Evolutionary conservation across 2,329 filamentous ascomycete species (phyloP).

Genomic region (Cladosporium velox): DNA sequence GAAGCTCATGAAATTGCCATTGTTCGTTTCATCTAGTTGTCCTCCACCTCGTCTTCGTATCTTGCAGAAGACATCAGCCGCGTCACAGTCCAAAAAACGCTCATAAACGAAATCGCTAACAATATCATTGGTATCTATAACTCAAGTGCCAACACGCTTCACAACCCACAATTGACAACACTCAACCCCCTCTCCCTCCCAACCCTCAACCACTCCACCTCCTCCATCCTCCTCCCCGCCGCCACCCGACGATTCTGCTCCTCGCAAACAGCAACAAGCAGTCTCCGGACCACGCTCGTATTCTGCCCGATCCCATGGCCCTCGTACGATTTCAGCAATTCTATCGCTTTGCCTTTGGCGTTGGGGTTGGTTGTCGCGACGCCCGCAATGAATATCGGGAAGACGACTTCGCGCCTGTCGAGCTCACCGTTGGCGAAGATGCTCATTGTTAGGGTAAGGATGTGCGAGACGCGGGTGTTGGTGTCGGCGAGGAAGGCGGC

Average conservation of each 20-base stretch:
- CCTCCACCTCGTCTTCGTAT: background rate
- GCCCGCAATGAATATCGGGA: slow-evolving; percentile 58
- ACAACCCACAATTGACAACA: slow-evolving; percentile 55
- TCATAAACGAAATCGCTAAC: background rate
- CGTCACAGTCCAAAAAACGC: background rate
- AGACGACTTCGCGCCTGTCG: slow-evolving; percentile 51
- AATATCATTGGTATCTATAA: background rate
- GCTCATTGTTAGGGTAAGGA: slow-evolving; percentile 48
- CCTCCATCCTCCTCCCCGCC: slow-evolving; percentile 43
- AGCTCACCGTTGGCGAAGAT: slow-evolving; percentile 42
- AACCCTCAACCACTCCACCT: slow-evolving; percentile 55
- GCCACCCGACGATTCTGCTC: slow-evolving; percentile 47
- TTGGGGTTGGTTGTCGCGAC: slow-evolving; percentile 44
- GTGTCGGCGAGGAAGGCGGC: slow-evolving; percentile 44
- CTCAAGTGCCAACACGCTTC: background rate
- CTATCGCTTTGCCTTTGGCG: slow-evolving; percentile 50
- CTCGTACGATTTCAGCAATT: slow-evolving; percentile 53
- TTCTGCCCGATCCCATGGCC: slow-evolving; percentile 52
- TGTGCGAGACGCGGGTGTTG: slow-evolving; percentile 46
- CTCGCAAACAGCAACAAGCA: slow-evolving; percentile 53
- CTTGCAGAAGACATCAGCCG: background rate
- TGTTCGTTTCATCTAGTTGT: background rate
- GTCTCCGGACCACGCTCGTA: slow-evolving; percentile 46
- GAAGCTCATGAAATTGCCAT: background rate
- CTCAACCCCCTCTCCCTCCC: slow-evolving; percentile 49